Evolutionary conservation across 2,329 filamentous ascomycete genomes (phyloP), one percentile per base, ranked within the genome.

Genomic region (Cryphonectria nitschkei): DNA sequence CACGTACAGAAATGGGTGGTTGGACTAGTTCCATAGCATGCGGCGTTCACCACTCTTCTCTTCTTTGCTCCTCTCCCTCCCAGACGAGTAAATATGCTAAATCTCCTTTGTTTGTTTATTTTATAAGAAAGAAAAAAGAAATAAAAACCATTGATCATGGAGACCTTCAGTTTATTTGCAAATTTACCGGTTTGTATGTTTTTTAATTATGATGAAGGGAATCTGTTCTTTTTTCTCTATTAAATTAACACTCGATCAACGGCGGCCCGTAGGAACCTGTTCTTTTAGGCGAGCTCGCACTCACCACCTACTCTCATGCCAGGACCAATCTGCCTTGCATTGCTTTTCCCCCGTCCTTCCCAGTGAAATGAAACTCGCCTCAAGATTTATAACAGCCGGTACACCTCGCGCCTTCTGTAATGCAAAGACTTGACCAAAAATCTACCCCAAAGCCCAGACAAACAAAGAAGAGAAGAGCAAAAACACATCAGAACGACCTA

Each of bases 401-500:
- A 58, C 54, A 11, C 54, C 54, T 32, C 54, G 29, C 54, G 26
- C 6, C 26, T 29, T 16, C 13, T 58, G 5, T 22, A 29, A 58
- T 32, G 29, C 26, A 32, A 29, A 58, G 16, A 32, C 37, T 11
- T 39, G 37, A 39, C 37, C 13, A 39, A 13, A 39, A 39, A 39
- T 39, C 37, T 9, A 39, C 37, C 3, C 11, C 2, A 9, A 39
- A 39, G 37, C 37, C 9, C 8, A 13, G 37, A 39, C 8, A 39
- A 39, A 39, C 2, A 32, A 14, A 19, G 26, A 32, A 16, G 26
- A 32, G 16, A 60, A 60, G 56, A 34, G 6, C 1, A 34, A 37
- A 3, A 41, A 5, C 34, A 37, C 41, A 39, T 84, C 76, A 91
- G 80, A 94, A 96, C 78, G 94, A 92, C 72, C 89, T 87, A 75